Percentiles rank a stretch among this genome's conserved stretches.
Conservation (phyloP, 2,329 filamentous ascomycete genomes). For the Drechmeria coniospora region DNA sequence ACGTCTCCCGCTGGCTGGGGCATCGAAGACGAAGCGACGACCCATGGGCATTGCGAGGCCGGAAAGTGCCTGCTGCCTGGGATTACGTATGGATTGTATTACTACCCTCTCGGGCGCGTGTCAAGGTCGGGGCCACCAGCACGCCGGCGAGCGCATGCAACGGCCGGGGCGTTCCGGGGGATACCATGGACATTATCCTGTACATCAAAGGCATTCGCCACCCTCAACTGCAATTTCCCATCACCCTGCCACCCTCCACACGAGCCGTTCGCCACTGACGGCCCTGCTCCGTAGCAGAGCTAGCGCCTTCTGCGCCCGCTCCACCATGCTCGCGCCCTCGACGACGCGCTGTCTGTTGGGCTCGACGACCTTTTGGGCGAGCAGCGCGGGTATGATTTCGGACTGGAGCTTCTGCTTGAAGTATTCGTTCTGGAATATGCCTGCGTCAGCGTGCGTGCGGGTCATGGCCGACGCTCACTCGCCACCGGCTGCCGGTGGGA, state of each 20-base stretch:
- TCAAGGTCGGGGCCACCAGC: no score
- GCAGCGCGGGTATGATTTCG: conserved; percentile 35
- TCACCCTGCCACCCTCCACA: conserved; percentile 16
- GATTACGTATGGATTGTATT: no score
- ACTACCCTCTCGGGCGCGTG: no score
- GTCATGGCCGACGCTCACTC: not conserved
- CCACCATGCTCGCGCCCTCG: conserved; percentile 21
- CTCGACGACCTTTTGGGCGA: conserved; percentile 21
- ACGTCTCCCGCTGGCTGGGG: no score
- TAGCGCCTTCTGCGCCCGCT: conserved; percentile 23
- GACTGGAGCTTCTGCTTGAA: conserved; percentile 38
- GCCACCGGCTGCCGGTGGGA: not conserved
- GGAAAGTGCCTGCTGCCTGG: no score
- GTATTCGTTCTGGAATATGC: conserved; percentile 29
- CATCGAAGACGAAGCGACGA: no score
- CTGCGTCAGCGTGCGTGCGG: conserved; percentile 4
- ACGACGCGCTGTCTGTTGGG: conserved; percentile 27
- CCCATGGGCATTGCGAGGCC: no score
- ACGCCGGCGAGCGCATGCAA: no score
- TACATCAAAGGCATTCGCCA: no score
- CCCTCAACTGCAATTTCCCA: not conserved
- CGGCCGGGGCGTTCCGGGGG: not conserved
- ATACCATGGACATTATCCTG: not conserved
- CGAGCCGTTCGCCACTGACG: conserved; percentile 24
- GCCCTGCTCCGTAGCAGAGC: conserved; percentile 18